Evolutionary conservation across 2,329 filamentous ascomycete species (phyloP).

Genomic region (Bipolaris cookei): DNA sequence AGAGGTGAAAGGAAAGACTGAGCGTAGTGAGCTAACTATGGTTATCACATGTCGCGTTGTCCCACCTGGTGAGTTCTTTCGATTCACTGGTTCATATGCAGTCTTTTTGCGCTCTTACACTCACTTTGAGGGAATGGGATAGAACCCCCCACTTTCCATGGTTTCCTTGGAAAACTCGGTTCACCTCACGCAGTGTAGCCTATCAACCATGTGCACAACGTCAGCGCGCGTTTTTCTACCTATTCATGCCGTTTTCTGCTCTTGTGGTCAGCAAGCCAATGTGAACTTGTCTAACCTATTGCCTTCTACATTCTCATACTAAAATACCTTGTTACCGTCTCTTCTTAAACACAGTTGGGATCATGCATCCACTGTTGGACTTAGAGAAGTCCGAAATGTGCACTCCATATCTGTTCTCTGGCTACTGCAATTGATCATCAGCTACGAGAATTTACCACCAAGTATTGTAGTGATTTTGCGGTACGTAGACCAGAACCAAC

Average conservation of each 20-base stretch:
- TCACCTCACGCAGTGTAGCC: not conserved
- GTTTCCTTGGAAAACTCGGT: not conserved
- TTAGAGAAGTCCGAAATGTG: too few relatives aligned
- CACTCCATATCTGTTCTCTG: too few relatives aligned
- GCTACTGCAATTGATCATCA: too few relatives aligned
- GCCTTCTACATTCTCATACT: too few relatives aligned
- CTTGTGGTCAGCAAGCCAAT: too few relatives aligned
- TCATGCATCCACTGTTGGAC: not conserved
- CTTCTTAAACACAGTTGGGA: not conserved
- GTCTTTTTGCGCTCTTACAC: too few relatives aligned
- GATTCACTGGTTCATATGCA: not conserved
- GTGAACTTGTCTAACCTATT: too few relatives aligned
- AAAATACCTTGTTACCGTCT: too few relatives aligned
- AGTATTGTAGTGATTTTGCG: too few relatives aligned
- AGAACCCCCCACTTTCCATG: not conserved
- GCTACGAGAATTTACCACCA: too few relatives aligned
- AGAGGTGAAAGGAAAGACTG: not conserved
- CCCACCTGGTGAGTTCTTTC: too few relatives aligned
- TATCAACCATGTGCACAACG: not conserved
- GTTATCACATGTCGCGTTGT: too few relatives aligned
- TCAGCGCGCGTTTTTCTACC: not conserved
- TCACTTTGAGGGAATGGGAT: not conserved
- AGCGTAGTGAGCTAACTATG: not conserved
- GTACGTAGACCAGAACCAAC: not conserved
- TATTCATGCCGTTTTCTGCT: not conserved